Conservation (phyloP, 768 basidiomycete species). For the Podaxis sp. region DNA sequence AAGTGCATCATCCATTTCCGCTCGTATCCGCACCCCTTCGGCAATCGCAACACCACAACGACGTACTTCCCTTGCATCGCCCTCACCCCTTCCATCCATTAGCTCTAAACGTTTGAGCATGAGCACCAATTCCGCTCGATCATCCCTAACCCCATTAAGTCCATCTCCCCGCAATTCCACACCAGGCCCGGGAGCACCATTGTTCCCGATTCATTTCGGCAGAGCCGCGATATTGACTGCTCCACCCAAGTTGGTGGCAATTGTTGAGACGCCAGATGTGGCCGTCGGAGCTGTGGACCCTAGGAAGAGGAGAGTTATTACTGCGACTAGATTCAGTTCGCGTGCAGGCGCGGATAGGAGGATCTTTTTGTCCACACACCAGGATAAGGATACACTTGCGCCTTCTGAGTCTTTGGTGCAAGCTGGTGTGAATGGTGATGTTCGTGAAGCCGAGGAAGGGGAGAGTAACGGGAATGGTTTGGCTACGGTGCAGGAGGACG, state of each 20-base stretch:
- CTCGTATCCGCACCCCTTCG: constrained; percentile 13
- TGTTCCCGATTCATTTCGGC: constrained; percentile 55
- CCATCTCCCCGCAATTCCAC: constrained; percentile 44
- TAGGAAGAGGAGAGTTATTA: constrained; percentile 79
- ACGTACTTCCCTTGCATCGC: constrained; percentile 29
- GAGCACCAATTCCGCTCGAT: constrained; percentile 37
- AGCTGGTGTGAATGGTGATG: constrained; percentile 23
- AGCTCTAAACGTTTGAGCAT: constrained; percentile 43
- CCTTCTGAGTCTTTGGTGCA: constrained; percentile 12
- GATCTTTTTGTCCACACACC: constrained; percentile 83
- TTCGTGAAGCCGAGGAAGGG: constrained; percentile 22
- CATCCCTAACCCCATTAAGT: constrained; percentile 49
- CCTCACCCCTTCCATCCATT: constrained; percentile 25
- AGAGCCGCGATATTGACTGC: constrained; percentile 77
- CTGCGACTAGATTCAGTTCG: constrained; percentile 85
- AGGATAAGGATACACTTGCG: constrained; percentile 44
- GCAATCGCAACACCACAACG: constrained; percentile 39
- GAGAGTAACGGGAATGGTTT: constrained; percentile 12
- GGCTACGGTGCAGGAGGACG: constrained; percentile 18
- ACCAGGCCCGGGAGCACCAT: constrained; percentile 32
- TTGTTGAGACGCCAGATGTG: constrained; percentile 86
- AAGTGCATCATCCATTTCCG: constrained; percentile 15
- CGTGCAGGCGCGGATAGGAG: constrained; percentile 79
- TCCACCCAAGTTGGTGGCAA: constrained; percentile 78
- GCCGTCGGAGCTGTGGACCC: constrained; percentile 90